Evolutionary conservation across 164 flowering plant genomes (phyloP), one percentile per base, ranked within the genome.

Genomic region (Aristolochia californica): DNA sequence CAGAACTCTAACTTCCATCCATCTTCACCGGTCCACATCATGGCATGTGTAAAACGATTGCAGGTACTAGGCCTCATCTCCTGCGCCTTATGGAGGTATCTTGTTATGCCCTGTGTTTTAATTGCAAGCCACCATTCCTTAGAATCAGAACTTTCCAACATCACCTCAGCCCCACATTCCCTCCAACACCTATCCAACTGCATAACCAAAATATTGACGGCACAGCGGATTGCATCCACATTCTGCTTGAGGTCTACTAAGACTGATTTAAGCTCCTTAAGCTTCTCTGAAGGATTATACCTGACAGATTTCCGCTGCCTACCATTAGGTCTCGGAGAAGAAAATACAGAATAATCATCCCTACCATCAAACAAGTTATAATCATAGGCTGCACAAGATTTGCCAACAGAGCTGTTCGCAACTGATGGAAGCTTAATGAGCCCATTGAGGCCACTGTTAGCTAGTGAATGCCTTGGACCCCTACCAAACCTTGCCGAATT

Each of bases 1-100:
- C 75, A 72, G 66, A 91, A 88, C 74, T 91, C 98, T 2, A 91
- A 80, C 72, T 81, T 91, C 95, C 85, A 88, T 70, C 74, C 76
- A 63, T 68, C 72, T 50, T 77, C 84, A 17, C 61, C 74, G 2
- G 67, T 50, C 96, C 96, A 91, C 52, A 87, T 68, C 21, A 78
- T 67, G 56, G 78, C 83, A 72, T 81, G 87, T 16, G 94, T 81
- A 55, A 77, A 63, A 4, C 89, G 88, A 57, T 88, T 87, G 28
- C 51, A 45, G 40, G 78, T 25, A 60, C 70, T 63, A 5, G 87
- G 84, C 58, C 81, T 77, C 95, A 87, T 77, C n/a, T 79, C 78
- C 24, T 75, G 75, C 24, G 88, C 83, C 62, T 66, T 73, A 56
- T 70, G 68, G 23, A 62, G 62, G 58, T 68, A 85, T 63, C 75